phyloP scores from a whole-genome alignment of 805 yeast genomes.

The Candida manassasensis region DNA sequence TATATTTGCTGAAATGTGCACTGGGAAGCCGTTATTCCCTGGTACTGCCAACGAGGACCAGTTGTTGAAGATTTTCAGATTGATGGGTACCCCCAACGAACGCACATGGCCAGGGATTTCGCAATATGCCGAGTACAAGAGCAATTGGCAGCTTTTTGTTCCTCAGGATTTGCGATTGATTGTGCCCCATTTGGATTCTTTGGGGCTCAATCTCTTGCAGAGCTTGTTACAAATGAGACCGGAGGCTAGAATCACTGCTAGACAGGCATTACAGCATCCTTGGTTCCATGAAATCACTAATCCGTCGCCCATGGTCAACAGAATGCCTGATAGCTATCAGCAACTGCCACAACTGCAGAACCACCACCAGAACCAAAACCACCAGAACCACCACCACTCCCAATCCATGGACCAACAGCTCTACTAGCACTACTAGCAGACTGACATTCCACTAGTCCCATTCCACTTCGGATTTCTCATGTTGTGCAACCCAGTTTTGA shows the following conservation, averaged over 20 bases:
- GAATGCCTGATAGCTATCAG: slow-evolving; percentile 28
- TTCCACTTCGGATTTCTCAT: too few relatives aligned
- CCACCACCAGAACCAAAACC: slow-evolving; percentile 13
- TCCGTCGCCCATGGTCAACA: slow-evolving; percentile 32
- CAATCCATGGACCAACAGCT: slow-evolving; percentile 9
- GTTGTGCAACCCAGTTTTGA: too few relatives aligned
- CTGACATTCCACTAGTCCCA: too few relatives aligned
- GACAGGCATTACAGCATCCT: slow-evolving; percentile 63
- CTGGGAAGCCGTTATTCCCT: slow-evolving; percentile 95
- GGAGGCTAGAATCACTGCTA: slow-evolving; percentile 54
- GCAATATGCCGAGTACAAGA: slow-evolving; percentile 78
- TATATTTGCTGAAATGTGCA: slow-evolving; percentile 95
- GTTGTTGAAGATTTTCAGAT: slow-evolving; percentile 80
- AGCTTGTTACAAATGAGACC: slow-evolving; percentile 58
- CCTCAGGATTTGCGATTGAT: slow-evolving; percentile 78
- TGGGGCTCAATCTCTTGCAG: slow-evolving; percentile 64
- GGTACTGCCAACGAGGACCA: slow-evolving; percentile 97
- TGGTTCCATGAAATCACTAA: slow-evolving; percentile 75
- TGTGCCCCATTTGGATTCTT: slow-evolving; percentile 63
- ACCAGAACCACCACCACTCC: slow-evolving; percentile 7
- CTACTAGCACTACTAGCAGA: too few relatives aligned
- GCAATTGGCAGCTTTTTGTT: slow-evolving; percentile 77
- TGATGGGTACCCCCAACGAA: slow-evolving; percentile 96
- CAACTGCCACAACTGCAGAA: slow-evolving; percentile 17
- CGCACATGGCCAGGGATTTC: slow-evolving; percentile 97